Base-by-base conservation (phyloP, 805 yeast genomes). In the Maudiozyma saulgeensis region DNA sequence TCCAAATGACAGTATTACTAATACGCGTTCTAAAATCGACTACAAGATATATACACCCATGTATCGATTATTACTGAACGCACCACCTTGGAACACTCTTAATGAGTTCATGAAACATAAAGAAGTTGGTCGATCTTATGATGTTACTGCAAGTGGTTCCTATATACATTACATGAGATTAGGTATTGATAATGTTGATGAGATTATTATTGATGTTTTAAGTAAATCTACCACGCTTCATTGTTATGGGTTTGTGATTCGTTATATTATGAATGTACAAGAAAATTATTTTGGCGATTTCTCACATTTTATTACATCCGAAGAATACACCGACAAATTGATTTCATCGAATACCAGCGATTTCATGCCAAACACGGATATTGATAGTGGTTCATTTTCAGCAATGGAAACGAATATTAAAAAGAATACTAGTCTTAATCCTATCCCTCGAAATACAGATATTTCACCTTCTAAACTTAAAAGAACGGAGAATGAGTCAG, bases 71-170 rank as follows among this genome's bases (percentile, higher is more conserved):
- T 69, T 77, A 0, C 63, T 90, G 2, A 84, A 81, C 50, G 79
- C 93, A 0, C 98, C 99, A 0, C 84, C 91, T 1, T 93, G 98
- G 96, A 95, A 88, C 60, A 90, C 98, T 0, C 69, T 81, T 25
- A 78, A 81, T 48, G 82, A 84, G 44, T 91, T 91, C 55, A 63
- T 86, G 69, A 74, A 75, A 44, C 67, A 76, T 12, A 78, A 75
- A 18, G 76, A 77, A 15, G 74, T 88, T 53, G 98, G 96, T 0
- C 70, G 80, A 52, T 79, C 89, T 0, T 69, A 75, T 26, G 75
- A 81, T 48, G 83, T 89, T 56, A 65, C 62, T 1, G 64, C 88
- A 16, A 66, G 66, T 1, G 95, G 96, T 0, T 74, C 81, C 0
- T 84, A 87, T 64, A 76, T 83, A 0, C 82, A 76, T 56, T 78